These are phyloP conservation scores for Eimeria praecox DNA, from an alignment of 169 alveolate species.

Conservation along the genomic window DNA sequence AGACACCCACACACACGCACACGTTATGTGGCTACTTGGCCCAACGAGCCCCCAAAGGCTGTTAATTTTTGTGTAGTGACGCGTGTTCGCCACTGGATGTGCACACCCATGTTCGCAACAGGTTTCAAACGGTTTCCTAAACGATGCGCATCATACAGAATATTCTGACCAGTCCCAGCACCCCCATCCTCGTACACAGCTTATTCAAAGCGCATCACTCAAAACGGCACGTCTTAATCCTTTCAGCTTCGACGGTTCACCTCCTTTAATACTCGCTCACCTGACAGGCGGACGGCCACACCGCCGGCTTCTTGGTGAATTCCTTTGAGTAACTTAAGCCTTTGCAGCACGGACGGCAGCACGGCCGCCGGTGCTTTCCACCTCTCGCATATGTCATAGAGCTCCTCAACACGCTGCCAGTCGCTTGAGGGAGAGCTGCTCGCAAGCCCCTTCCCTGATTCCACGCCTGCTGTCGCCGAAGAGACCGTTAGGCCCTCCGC, in stretches of 20 bases:
- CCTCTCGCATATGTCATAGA: constrained; percentile 80
- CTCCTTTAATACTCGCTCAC: constrained; percentile 30
- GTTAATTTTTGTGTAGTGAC: neutral
- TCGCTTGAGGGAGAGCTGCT: constrained; percentile 46
- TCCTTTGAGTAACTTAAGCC: constrained; percentile 75
- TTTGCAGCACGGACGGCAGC: constrained; percentile 74
- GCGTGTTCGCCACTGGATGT: neutral
- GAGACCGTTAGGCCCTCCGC: constrained; percentile 38
- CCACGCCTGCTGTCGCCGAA: neutral
- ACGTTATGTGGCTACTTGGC: neutral
- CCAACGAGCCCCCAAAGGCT: neutral
- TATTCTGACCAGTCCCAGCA: neutral
- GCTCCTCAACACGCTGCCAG: constrained; percentile 80
- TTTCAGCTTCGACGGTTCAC: neutral
- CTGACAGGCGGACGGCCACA: constrained; percentile 73
- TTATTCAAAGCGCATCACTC: neutral
- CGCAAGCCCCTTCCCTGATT: constrained; percentile 1
- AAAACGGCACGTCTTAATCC: neutral
- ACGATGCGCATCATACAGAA: neutral
- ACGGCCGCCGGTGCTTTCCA: constrained; percentile 80
- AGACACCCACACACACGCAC: neutral
- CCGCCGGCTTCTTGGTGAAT: constrained; percentile 83
- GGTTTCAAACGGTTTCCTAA: neutral
- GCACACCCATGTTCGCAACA: neutral
- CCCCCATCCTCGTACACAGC: neutral